Base-by-base conservation (phyloP, 2,329 filamentous ascomycete species). In the Epichloe baconii region DNA sequence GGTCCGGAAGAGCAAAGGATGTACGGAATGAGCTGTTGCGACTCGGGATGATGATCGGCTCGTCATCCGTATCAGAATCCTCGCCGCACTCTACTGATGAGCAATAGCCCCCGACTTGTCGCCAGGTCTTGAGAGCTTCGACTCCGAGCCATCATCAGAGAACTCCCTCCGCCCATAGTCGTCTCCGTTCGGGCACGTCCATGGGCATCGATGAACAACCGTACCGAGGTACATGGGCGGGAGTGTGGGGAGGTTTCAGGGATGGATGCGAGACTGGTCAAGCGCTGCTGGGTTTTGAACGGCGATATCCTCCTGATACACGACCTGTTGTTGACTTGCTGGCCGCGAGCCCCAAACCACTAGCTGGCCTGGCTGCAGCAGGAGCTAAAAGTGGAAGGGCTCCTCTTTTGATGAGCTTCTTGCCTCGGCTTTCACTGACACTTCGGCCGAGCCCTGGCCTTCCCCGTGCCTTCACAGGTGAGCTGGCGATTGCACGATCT, bases 21-120 rank as follows among this genome's bases (percentile, higher is more conserved):
- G 67, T 60, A 45, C 62, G 64, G 51, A 82, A 83, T 1, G 67
- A 70, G 4, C 70, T 70, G 54, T 73, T 78, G 43, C 79, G 72
- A 61, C 79, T 82, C 34, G 80, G 79, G 40, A 84, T 79, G 47
- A 83, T 73, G 54, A 83, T 83, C 12, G 78, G 78, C 52, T 83
- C 80, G 50, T 83, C 80, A 54, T 84, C 80, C 4, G 74, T 74
- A 0, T 79, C 82, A 1, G 78, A 81, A 2, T 74, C 74, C 45
- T 75, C 74, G 34, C 19, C 74, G 34, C 19, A 38, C 23, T 76
- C 72, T 0, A 17, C 14, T 31, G 74, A 74, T 5, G 72, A 74
- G 14, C 71, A 70, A 67, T 70, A 74, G 26, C 26, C 26, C 67
- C 47, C 65, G 57, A 44, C 58, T 62, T 31, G 54, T 56, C 19